These are phyloP conservation scores for Fusarium anguioides DNA, from an alignment of 2,329 filamentous ascomycete genomes.

Conservation along the genomic window DNA sequence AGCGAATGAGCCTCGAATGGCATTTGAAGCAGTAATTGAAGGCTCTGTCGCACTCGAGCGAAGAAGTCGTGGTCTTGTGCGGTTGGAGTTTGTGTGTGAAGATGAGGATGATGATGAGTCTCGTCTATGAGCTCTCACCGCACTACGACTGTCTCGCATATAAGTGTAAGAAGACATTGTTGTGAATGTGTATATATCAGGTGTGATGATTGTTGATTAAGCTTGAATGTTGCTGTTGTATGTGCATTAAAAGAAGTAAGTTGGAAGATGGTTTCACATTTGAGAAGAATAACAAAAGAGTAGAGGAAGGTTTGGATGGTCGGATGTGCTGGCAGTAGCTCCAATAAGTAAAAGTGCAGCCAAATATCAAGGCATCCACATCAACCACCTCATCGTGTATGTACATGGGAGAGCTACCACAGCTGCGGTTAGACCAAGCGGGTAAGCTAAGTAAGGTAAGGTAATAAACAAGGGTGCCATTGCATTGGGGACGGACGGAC, in stretches of 20 bases:
- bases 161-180: conserved; percentile 45
- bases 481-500: conserved; percentile 22
- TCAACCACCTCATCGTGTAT: conserved; percentile 31
- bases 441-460: conserved; percentile 32
- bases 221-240: not conserved
- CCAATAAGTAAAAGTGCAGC: conserved; percentile 33
- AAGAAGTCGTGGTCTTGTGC: conserved; percentile 64
- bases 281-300: conserved; percentile 24
- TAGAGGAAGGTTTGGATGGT: conserved; percentile 12
- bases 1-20: conserved; percentile 62
- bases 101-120: conserved; percentile 43
- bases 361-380: conserved; percentile 36
- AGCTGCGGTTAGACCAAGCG: conserved; percentile 32
- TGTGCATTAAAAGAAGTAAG: conserved; percentile 21
- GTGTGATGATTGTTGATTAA: not conserved
- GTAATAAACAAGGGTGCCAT: conserved; percentile 27
- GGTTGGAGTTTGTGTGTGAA: conserved; percentile 41
- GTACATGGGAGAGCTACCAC: conserved; percentile 29
- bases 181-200: not conserved
- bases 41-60: conserved; percentile 67
- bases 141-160: conserved; percentile 41
- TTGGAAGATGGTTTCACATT: conserved; percentile 28
- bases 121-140: conserved; percentile 42
- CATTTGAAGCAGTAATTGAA: conserved; percentile 67
- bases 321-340: conserved; percentile 32